Base-by-base conservation (phyloP, 2,329 filamentous ascomycete species). In the Parastagonospora avenae region DNA sequence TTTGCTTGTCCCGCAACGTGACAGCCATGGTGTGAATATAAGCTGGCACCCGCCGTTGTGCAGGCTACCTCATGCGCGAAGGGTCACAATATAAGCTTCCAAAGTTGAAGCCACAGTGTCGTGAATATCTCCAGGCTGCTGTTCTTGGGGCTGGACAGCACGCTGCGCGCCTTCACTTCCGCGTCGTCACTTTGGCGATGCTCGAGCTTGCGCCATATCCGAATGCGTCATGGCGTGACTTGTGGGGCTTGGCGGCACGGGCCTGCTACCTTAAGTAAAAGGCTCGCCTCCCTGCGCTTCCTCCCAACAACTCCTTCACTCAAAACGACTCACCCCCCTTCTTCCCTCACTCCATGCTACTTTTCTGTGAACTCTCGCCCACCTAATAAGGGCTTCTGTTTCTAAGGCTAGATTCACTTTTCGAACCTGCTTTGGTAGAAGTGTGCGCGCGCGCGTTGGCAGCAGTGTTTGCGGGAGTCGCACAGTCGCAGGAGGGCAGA, bases 1-100 rank as follows among this genome's bases (percentile, higher is more conserved):
- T 86, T 80, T 90, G 87, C 68, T 86, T 85, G 77, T 89, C 86
- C 71, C 87, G 81, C 60, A 90, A 80, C 63, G 68, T 67, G 46
- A 59, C 47, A 45, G 70, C 66, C 69, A 72, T 73, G 52, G 51
- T 64, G 54, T 35, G 33, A 46, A 38, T 60, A 30, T 38, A 55
- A 46, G 50, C 46, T 64, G 58, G 59, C 65, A 56, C 59, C 54
- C 59, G 56, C 62, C 48, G 48, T 42, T 50, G 54, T 66, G 69
- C 46, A 58, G 50, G 48, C 55, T 59, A 62, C 59, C 52, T 54
- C 53, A 69, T 71, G 60, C 48, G 62, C 57, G 46, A 15, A 31
- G 42, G n/a, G 32, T 24, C 32, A 39, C 27, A 16, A 43, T 40
- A 42, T 30, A 38, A 36, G 44, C 14, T 39, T 37, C 33, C 12